phyloP scores from a whole-genome alignment of 2,329 filamentous ascomycete species.

The Diaporthe batatas region DNA sequence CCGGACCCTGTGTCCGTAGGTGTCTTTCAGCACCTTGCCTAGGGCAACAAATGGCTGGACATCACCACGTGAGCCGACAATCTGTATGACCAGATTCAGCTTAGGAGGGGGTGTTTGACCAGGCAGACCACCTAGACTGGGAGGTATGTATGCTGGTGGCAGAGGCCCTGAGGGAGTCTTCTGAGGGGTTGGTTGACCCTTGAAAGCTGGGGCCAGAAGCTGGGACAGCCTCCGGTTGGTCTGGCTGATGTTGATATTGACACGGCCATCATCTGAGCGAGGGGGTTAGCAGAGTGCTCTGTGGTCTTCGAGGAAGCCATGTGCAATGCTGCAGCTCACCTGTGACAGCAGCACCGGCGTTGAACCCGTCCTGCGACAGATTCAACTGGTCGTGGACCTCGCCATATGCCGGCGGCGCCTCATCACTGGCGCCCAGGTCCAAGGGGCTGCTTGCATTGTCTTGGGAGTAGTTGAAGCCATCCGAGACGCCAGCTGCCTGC shows the following conservation, averaged over 20 bases:
- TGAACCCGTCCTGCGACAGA: conserved; percentile 72
- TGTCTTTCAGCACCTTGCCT: conserved; percentile 73
- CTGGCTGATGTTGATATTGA: conserved; percentile 85
- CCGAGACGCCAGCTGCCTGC: conserved; percentile 47
- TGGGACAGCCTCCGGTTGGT: conserved; percentile 75
- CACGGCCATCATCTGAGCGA: conserved; percentile 76
- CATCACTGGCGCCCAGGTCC: conserved; percentile 56
- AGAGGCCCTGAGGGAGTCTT: conserved; percentile 56
- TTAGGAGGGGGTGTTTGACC: conserved; percentile 68
- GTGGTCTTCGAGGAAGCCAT: conserved; percentile 22
- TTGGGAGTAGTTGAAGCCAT: conserved; percentile 51
- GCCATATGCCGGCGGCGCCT: conserved; percentile 71
- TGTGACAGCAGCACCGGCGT: conserved; percentile 71
- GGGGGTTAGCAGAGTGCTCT: conserved; percentile 18
- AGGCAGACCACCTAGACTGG: conserved; percentile 76
- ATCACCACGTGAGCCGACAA: conserved; percentile 80
- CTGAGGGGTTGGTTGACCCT: conserved; percentile 65
- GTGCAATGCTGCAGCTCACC: conserved; percentile 52
- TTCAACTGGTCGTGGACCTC: conserved; percentile 68
- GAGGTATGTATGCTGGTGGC: conserved; percentile 78
- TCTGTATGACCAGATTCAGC: conserved; percentile 80
- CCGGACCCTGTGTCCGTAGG: conserved; percentile 78
- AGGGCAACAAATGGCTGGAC: conserved; percentile 82
- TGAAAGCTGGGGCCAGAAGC: conserved; percentile 74
- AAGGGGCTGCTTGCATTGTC: conserved; percentile 49